These are phyloP conservation scores for Aspergillus fructus DNA, from an alignment of 2,329 filamentous ascomycete species.

Conservation along the genomic window DNA sequence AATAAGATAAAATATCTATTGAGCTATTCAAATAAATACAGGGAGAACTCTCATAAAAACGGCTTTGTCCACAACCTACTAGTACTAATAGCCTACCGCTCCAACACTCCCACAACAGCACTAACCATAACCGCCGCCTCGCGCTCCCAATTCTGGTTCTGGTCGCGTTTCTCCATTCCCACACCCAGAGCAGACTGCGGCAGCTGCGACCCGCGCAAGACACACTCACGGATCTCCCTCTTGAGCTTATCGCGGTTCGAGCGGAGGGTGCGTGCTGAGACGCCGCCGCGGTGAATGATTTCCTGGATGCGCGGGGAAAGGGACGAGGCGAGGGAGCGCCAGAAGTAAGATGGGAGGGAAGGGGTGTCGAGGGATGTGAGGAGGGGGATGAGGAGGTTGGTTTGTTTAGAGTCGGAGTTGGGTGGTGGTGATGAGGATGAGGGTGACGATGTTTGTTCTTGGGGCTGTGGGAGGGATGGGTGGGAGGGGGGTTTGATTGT, in stretches of 20 bases:
- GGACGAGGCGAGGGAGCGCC: conserved; percentile 80
- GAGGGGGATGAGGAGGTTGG: conserved; percentile 68
- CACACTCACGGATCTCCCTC: conserved; percentile 78
- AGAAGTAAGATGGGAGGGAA: conserved; percentile 87
- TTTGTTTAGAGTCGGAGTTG: conserved; percentile 14
- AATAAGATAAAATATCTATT: too few species aligned
- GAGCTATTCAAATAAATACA: too few species aligned
- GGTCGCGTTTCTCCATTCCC: conserved; percentile 45
- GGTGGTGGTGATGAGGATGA: background rate
- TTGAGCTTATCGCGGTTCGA: conserved; percentile 72
- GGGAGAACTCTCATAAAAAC: too few species aligned
- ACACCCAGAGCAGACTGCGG: conserved; percentile 53
- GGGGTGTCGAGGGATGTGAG: conserved; percentile 80
- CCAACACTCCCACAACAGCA: conserved; percentile 66
- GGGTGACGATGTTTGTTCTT: background rate
- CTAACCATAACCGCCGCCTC: conserved; percentile 95
- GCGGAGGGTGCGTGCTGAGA: conserved; percentile 75
- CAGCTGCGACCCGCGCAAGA: conserved; percentile 71
- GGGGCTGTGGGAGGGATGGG: conserved; percentile 53
- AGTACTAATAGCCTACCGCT: conserved; percentile 4
- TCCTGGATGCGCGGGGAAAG: conserved; percentile 78
- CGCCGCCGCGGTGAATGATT: conserved; percentile 77
- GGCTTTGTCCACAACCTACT: too few species aligned
- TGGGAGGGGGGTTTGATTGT: conserved; percentile 67
- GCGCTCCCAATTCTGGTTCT: conserved; percentile 70